A percentile compares a stretch with the other conserved stretches of the same genome.
These are phyloP conservation scores for Maudiozyma serrabonitensis DNA, from an alignment of 805 yeast genomes.

Conservation along the genomic window DNA sequence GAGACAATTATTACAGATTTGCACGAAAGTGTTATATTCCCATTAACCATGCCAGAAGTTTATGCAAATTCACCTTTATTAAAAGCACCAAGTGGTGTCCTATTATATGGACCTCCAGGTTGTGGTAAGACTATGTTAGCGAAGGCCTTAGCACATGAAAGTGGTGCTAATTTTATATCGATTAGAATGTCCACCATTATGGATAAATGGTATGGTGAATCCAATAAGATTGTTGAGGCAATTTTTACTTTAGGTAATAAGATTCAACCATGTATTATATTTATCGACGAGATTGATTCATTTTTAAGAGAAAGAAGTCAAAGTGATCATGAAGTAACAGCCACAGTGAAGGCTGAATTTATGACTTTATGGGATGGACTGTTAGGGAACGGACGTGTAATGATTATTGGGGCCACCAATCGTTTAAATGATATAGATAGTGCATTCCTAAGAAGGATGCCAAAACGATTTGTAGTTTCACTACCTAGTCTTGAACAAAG, in stretches of 20 bases:
- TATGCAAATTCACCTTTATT: slow-evolving; percentile 64
- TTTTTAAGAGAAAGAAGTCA: slow-evolving; percentile 78
- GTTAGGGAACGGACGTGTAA: slow-evolving; percentile 61
- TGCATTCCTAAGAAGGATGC: slow-evolving; percentile 88
- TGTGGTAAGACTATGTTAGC: slow-evolving; percentile 98
- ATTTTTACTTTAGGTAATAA: slow-evolving; percentile 82
- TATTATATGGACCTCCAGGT: slow-evolving; percentile 92
- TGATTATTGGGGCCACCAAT: slow-evolving; percentile 92
- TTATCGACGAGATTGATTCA: slow-evolving; percentile 94
- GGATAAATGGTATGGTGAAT: slow-evolving; percentile 98
- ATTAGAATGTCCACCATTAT: slow-evolving; percentile 87
- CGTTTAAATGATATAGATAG: slow-evolving; percentile 84
- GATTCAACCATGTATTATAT: slow-evolving; percentile 87
- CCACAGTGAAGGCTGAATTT: slow-evolving; percentile 89
- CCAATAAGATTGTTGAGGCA: slow-evolving; percentile 88
- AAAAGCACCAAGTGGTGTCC: slow-evolving; percentile 90
- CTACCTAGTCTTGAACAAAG: slow-evolving; percentile 67
- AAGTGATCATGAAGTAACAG: slow-evolving; percentile 89
- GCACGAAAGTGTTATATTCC: slow-evolving; percentile 80
- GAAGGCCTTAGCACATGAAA: slow-evolving; percentile 85
- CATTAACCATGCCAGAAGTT: slow-evolving; percentile 67
- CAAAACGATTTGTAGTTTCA: slow-evolving; percentile 73
- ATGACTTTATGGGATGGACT: slow-evolving; percentile 98
- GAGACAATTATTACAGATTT: slow-evolving; percentile 75
- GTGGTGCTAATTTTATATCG: slow-evolving; percentile 84